Evolutionary conservation across 768 basidiomycete genomes (phyloP).

Genomic region (Naematelia aurantialba): DNA sequence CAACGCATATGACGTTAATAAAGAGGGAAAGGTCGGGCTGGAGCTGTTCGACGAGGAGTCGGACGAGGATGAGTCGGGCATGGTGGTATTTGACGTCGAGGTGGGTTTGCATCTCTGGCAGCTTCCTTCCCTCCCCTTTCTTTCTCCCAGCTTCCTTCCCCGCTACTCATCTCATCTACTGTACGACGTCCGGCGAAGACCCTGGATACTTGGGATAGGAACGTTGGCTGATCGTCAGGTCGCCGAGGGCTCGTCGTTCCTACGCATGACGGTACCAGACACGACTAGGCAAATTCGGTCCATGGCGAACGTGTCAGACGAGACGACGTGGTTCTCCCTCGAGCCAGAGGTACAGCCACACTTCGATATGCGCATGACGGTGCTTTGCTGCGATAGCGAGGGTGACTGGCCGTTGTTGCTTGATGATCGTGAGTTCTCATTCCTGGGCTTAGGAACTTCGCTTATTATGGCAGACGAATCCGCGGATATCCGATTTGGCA

Average conservation of each 20-base stretch:
- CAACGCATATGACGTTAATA: background rate
- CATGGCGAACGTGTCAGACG: slow-evolving; percentile 23
- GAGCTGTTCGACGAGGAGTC: slow-evolving; percentile 19
- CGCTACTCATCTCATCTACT: too few relatives aligned
- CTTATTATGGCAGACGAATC: slow-evolving; percentile 33
- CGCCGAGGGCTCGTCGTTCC: slow-evolving; percentile 22
- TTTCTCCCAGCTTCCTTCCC: too few relatives aligned
- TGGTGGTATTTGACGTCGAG: slow-evolving; percentile 42
- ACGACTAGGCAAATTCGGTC: slow-evolving; percentile 29
- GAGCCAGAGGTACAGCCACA: slow-evolving; percentile 17
- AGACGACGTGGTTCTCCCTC: slow-evolving; percentile 23
- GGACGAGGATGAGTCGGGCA: slow-evolving; percentile 8
- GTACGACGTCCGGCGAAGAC: too few relatives aligned
- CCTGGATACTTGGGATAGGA: too few relatives aligned
- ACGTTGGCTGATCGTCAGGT: slow-evolving; percentile 20
- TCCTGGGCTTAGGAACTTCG: background rate
- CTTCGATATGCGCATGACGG: slow-evolving; percentile 46
- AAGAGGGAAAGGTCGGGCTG: slow-evolving; percentile 12
- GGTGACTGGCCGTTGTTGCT: slow-evolving; percentile 47
- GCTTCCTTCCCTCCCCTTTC: too few relatives aligned
- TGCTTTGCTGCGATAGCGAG: slow-evolving; percentile 44
- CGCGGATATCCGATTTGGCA: slow-evolving; percentile 43
- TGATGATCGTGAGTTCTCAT: slow-evolving; percentile 47
- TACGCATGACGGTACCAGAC: slow-evolving; percentile 41
- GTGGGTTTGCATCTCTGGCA: slow-evolving; percentile 27